Base-by-base conservation (phyloP, 345 rosid genomes). In the Fremontodendron californicum region DNA sequence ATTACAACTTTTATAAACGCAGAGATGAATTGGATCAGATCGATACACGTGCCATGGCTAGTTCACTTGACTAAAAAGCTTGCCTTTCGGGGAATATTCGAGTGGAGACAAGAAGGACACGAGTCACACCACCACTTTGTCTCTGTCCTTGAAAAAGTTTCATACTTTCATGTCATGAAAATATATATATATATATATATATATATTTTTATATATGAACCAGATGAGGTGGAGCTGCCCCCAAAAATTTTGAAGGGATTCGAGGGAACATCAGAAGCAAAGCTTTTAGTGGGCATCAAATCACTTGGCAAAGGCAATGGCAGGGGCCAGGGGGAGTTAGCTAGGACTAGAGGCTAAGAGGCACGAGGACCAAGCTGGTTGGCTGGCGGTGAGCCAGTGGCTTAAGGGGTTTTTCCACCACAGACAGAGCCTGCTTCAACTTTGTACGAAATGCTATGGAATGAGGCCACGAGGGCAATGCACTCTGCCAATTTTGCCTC, bases 111-210 rank as follows among this genome's bases (percentile, higher is more conserved):
- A 51, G 76, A 75, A 78, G 82, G 63, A 74, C 78, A 75, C 18
- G 62, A 55, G 61, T 55, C 62, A 57, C 62, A 23, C 33, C 82
- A 8, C 76, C 78, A 76, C 84, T 85, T 81, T 83, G 81, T 75
- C 55, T 5, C 73, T 78, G 80, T 78, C 64, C 76, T 79, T 46
- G 2, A 25, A 74, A 76, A 81, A 62, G 54, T 2, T 31, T 51
- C 31, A 11, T 4, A 18, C 27, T 43, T 23, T 64, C 23, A 16
- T 63, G 43, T 37, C 70, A 10, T 9, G 27, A 35, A 61, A 29
- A 29, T n/a, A n/a, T n/a, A n/a, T n/a, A n/a, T n/a, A n/a, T n/a
- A n/a, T n/a, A n/a, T n/a, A n/a, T n/a, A n/a, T n/a, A n/a, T n/a
- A n/a, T n/a, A n/a, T n/a, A n/a, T n/a, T n/a, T n/a, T n/a, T n/a